A percentile compares a stretch with the other conserved stretches of the same genome.
Evolutionary conservation across 2,329 filamentous ascomycete genomes (phyloP).

Genomic region (Sporothrix sp.): DNA sequence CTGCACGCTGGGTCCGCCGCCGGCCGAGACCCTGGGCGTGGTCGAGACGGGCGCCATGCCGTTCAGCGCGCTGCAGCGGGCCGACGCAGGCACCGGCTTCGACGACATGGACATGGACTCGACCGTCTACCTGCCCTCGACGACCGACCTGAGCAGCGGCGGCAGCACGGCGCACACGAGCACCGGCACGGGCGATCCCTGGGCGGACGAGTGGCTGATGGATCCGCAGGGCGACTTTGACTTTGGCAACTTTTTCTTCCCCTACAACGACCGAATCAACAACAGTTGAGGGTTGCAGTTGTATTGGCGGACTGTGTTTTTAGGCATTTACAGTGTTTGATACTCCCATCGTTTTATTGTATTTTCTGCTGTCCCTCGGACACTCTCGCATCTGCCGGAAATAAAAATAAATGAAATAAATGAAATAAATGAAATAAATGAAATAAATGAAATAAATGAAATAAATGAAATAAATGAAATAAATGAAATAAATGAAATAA

Average conservation of each 20-base stretch:
- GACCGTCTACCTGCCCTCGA: constrained; percentile 7
- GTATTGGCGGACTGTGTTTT: background rate
- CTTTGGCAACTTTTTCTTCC: constrained; percentile 16
- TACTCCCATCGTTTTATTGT: background rate
- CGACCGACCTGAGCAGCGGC: constrained; percentile 1
- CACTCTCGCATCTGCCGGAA: background rate
- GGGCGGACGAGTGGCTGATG: constrained; percentile 13
- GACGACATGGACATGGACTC: constrained; percentile 8
- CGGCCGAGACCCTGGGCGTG: constrained; percentile 4
- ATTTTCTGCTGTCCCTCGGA: background rate
- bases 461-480: background rate
- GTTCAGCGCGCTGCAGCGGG: background rate
- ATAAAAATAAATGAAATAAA: background rate
- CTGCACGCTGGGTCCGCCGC: constrained; percentile 1
- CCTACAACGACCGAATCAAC: constrained; percentile 14
- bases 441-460: background rate
- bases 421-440: background rate
- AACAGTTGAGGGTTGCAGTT: background rate
- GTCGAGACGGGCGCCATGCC: background rate
- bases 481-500: background rate
- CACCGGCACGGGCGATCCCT: background rate
- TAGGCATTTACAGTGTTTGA: too few relatives aligned
- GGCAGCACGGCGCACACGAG: background rate
- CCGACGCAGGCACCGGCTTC: background rate
- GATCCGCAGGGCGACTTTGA: constrained; percentile 13